These are phyloP conservation scores for Grosmannia serpens DNA, from an alignment of 2,329 filamentous ascomycete genomes.

Conservation along the genomic window DNA sequence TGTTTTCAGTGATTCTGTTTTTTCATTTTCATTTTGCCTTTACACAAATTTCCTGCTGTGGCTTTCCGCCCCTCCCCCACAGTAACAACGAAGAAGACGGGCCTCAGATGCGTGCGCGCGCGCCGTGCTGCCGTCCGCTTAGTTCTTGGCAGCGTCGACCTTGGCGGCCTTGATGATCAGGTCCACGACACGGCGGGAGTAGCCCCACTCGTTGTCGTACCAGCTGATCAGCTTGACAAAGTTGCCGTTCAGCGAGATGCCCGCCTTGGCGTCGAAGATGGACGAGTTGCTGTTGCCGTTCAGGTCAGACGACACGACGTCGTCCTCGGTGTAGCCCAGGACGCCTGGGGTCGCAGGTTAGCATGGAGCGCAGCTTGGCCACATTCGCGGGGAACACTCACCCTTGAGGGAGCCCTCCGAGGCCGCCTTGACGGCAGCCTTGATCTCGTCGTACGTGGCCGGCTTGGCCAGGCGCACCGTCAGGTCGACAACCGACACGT, in stretches of 20 bases:
- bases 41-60: background rate
- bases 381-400: no score
- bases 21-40: background rate
- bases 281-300: slow-evolving; percentile 89
- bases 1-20: background rate
- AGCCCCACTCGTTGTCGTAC: slow-evolving; percentile 99
- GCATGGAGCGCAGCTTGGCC: no score
- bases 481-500: slow-evolving; percentile 98
- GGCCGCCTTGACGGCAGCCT: slow-evolving; percentile 79
- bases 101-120: background rate
- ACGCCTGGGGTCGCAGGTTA: slow-evolving; percentile 44
- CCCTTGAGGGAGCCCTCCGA: slow-evolving; percentile 77
- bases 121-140: background rate
- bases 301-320: slow-evolving; percentile 86
- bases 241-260: slow-evolving; percentile 96
- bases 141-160: slow-evolving; percentile 43
- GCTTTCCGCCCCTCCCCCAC: no score
- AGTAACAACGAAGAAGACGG: no score
- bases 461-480: slow-evolving; percentile 89
- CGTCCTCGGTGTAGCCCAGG: slow-evolving; percentile 92
- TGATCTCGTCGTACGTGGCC: slow-evolving; percentile 85
- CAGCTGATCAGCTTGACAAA: slow-evolving; percentile 97
- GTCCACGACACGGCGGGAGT: slow-evolving; percentile 90
- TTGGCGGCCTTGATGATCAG: slow-evolving; percentile 69
- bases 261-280: slow-evolving; percentile 98